Conservation (phyloP, 768 basidiomycete genomes). For the Pisolithus orientalis region DNA sequence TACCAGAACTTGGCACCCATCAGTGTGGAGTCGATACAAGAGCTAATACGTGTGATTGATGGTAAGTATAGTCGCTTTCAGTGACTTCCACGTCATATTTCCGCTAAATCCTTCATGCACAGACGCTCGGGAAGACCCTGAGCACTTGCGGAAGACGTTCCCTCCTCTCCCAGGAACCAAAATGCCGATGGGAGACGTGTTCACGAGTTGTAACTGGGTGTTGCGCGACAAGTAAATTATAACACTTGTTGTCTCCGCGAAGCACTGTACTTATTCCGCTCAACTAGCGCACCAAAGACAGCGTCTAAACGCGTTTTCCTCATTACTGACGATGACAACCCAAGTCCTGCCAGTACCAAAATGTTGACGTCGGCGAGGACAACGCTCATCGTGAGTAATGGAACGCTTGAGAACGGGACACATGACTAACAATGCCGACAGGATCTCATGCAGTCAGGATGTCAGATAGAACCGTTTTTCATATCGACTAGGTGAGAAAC, state of each 20-base stretch:
- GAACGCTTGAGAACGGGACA: background rate
- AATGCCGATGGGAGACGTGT: slow-evolving; percentile 82
- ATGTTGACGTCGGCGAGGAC: slow-evolving; percentile 65
- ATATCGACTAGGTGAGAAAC: slow-evolving; percentile 58
- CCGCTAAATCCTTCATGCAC: slow-evolving; percentile 5
- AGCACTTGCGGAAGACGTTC: slow-evolving; percentile 51
- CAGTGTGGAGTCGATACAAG: slow-evolving; percentile 75
- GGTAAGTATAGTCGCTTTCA: slow-evolving; percentile 36
- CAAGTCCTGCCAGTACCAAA: slow-evolving; percentile 48
- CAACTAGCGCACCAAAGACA: slow-evolving; percentile 68
- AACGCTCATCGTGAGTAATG: slow-evolving; percentile 52
- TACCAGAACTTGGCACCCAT: slow-evolving; percentile 75
- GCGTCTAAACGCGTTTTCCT: slow-evolving; percentile 91
- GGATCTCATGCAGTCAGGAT: slow-evolving; percentile 80
- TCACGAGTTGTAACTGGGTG: slow-evolving; percentile 86
- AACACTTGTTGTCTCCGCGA: slow-evolving; percentile 10
- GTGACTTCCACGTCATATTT: background rate
- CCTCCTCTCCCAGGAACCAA: slow-evolving; percentile 53
- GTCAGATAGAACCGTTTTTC: slow-evolving; percentile 84
- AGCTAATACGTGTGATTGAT: slow-evolving; percentile 71
- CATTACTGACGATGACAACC: slow-evolving; percentile 68
- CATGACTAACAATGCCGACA: slow-evolving; percentile 23
- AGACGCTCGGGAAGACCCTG: slow-evolving; percentile 65
- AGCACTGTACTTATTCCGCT: background rate
- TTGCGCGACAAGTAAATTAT: slow-evolving; percentile 71